Base-by-base conservation (phyloP, 495 filamentous ascomycete species). In the Hypoxylon cercidicola region DNA sequence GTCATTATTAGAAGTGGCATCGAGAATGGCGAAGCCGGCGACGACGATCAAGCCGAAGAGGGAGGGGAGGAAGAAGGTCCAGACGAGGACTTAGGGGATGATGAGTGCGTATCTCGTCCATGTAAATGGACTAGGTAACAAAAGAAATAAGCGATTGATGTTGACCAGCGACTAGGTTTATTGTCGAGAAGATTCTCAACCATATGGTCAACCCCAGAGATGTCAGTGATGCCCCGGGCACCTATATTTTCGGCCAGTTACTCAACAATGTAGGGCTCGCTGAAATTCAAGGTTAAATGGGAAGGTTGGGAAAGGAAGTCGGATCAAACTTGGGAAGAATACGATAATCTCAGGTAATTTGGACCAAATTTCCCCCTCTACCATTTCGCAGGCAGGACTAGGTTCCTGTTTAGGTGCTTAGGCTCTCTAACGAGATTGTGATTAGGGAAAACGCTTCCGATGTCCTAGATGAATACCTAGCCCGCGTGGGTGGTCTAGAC, bases 271-370 rank as follows among this genome's bases (percentile, higher is more conserved):
- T 49, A 82, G 69, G 79, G 76, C 12, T 52, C 75, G 34, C 56
- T 84, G 0, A 77, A 75, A 28, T 85, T 81, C 57, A 76, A 82
- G 30, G 81, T 88, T 21, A 88, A 88, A 60, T 88, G 86, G 86
- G 84, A 86, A 55, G 85, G 85, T 1, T 88, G 84, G 55, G 84
- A 87, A 16, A 82, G 83, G 44, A 82, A 83, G 57, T 70, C 76
- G 0, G 85, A 88, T 58, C 71, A 78, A 70, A 88, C 85, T 0
- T 88, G 85, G 85, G 86, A 88, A 62, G 81, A 83, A 0, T 84
- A 88, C 53, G 82, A 83, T 32, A 86, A 87, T 54, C 74, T 87
- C 55, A 75, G 55, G 84, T 85, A 73, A 45, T 75, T 69, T 12
- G 23, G 35, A 57, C 11, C 3, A 6, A 25, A 32, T 2, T 23